These are phyloP conservation scores for Narthecium ossifragum DNA, from an alignment of 106 monocot genomes.

Conservation along the genomic window DNA sequence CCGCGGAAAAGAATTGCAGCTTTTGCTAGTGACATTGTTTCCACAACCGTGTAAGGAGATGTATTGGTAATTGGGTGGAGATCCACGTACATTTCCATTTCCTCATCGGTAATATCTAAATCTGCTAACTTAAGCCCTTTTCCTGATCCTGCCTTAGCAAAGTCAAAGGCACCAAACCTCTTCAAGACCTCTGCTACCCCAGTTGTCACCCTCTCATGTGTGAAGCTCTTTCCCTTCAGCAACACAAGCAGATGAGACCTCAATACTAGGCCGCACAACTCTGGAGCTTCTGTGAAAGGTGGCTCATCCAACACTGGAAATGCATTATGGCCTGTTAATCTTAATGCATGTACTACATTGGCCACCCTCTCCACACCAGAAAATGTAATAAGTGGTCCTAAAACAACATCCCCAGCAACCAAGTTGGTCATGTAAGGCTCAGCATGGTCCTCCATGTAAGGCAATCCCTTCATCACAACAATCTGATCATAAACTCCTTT, in stretches of 20 bases:
- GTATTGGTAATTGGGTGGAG: constrained; percentile 57
- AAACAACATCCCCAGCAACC: constrained; percentile 68
- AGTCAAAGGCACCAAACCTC: constrained; percentile 56
- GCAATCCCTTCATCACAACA: constrained; percentile 85
- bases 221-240: constrained; percentile 63
- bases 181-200: constrained; percentile 21
- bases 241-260: constrained; percentile 70
- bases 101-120: constrained; percentile 48
- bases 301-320: constrained; percentile 88
- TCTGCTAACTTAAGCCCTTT: constrained; percentile 67
- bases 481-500: constrained; percentile 88
- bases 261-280: constrained; percentile 65
- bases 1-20: constrained; percentile 61
- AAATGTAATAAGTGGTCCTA: constrained; percentile 60
- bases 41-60: constrained; percentile 67
- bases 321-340: constrained; percentile 77
- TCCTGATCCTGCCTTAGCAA: constrained; percentile 65
- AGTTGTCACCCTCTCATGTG: constrained; percentile 40
- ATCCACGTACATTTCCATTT: constrained; percentile 82
- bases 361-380: constrained; percentile 73
- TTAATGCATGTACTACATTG: constrained; percentile 54
- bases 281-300: constrained; percentile 65
- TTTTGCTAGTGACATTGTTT: constrained; percentile 71
- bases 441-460: constrained; percentile 82
- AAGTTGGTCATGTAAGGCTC: constrained; percentile 93